A percentile compares a stretch with the other conserved stretches of the same genome.
Conservation (phyloP, 768 basidiomycete genomes). For the Boletus rubescentipes region DNA sequence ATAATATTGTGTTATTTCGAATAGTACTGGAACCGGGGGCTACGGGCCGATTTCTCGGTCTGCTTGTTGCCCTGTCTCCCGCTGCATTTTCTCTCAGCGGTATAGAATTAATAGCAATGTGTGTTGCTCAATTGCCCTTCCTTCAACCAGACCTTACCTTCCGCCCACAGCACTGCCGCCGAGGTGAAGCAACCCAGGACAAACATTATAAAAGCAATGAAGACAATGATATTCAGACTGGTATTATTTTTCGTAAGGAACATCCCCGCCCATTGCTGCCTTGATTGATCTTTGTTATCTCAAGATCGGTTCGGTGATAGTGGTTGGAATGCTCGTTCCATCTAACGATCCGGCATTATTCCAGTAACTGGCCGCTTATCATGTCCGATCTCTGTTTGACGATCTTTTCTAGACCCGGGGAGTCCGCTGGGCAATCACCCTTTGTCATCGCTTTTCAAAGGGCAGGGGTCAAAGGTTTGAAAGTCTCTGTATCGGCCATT, state of each 20-base stretch:
- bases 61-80: conserved; percentile 21
- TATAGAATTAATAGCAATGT: conserved; percentile 75
- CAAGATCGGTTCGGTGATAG: conserved; percentile 34
- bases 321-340: conserved; percentile 78
- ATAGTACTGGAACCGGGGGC: conserved; percentile 22
- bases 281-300: not conserved
- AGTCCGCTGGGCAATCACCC: conserved; percentile 66
- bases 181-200: conserved; percentile 78
- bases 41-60: conserved; percentile 19
- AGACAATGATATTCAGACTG: conserved; percentile 79
- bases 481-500: conserved; percentile 4
- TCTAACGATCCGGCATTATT: conserved; percentile 59
- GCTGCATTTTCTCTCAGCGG: conserved; percentile 74
- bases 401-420: conserved; percentile 5
- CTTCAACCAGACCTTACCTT: conserved; percentile 5
- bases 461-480: conserved; percentile 63
- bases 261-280: not conserved
- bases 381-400: not conserved
- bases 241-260: conserved; percentile 31
- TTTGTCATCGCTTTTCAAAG: conserved; percentile 83
- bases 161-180: conserved; percentile 59
- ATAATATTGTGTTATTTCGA: not conserved
- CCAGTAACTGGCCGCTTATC: conserved; percentile 22
- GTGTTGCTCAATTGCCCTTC: conserved; percentile 25
- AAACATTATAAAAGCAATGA: conserved; percentile 75